Evolutionary conservation across 257 asterid genomes (phyloP).

Genomic region (Solanum habrochaites): DNA sequence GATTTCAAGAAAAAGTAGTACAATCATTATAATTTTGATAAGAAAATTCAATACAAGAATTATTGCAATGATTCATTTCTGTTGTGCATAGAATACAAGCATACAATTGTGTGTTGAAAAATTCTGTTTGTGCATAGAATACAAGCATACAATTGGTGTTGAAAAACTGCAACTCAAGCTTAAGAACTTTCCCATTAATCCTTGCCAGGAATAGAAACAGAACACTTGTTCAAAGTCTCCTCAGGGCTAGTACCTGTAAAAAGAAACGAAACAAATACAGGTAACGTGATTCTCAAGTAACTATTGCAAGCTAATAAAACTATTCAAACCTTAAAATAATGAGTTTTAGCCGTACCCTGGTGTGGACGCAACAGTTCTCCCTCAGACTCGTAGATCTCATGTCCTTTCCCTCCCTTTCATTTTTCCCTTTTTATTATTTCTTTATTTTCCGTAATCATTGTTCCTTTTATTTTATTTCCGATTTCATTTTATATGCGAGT

Average conservation of each 20-base stretch:
- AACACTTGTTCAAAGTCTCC: slow-evolving; percentile 59
- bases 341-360: slow-evolving; percentile 37
- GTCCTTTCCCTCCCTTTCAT: slow-evolving; percentile 94
- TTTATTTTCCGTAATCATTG: too few species aligned
- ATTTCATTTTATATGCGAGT: too few species aligned
- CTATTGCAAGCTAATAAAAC: background rate
- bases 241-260: slow-evolving; percentile 72
- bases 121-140: background rate
- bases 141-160: background rate
- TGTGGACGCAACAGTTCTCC: slow-evolving; percentile 86
- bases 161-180: slow-evolving; percentile 1
- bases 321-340: background rate
- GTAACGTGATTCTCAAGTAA: background rate
- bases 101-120: background rate
- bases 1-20: background rate
- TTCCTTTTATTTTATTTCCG: too few species aligned
- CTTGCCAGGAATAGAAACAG: slow-evolving; percentile 40
- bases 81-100: background rate
- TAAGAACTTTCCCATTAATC: slow-evolving; percentile 15
- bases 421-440: too few species aligned
- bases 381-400: slow-evolving; percentile 78
- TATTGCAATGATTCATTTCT: background rate
- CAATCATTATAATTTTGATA: background rate
- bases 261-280: background rate
- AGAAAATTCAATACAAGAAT: background rate